These are phyloP conservation scores for Bullera alba DNA, from an alignment of 768 basidiomycete genomes.

Conservation along the genomic window DNA sequence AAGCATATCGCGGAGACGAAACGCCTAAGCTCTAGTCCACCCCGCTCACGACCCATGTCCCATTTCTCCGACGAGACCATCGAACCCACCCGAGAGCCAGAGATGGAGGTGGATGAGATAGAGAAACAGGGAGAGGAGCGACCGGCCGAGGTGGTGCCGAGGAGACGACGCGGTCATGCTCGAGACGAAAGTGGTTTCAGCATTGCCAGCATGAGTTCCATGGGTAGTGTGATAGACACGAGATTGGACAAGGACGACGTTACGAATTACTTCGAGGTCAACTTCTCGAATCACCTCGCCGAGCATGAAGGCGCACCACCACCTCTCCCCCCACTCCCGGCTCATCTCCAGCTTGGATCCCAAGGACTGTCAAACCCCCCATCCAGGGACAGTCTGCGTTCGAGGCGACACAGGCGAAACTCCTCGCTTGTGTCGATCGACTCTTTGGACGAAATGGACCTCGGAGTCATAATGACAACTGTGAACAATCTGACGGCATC, in stretches of 20 bases:
- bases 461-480: too few relatives aligned
- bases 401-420: constrained; percentile 28
- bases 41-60: too few relatives aligned
- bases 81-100: neutral
- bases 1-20: constrained; percentile 14
- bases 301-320: constrained; percentile 2
- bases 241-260: constrained; percentile 37
- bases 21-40: neutral
- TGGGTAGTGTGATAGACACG: constrained; percentile 39
- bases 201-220: constrained; percentile 40
- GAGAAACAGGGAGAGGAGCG: neutral
- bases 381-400: too few relatives aligned
- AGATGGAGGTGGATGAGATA: neutral
- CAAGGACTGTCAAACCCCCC: neutral
- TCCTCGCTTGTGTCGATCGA: constrained; percentile 32
- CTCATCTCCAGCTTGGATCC: constrained; percentile 1
- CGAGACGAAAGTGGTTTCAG: constrained; percentile 38
- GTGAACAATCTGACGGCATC: neutral
- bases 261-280: constrained; percentile 41
- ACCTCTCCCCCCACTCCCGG: neutral
- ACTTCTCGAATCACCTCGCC: constrained; percentile 24
- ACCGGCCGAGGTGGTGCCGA: neutral
- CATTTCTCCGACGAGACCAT: constrained; percentile 1
- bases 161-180: constrained; percentile 9
- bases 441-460: constrained; percentile 17